Base-by-base conservation (phyloP, 2,329 filamentous ascomycete genomes). In the Colletotrichum brevisporum region DNA sequence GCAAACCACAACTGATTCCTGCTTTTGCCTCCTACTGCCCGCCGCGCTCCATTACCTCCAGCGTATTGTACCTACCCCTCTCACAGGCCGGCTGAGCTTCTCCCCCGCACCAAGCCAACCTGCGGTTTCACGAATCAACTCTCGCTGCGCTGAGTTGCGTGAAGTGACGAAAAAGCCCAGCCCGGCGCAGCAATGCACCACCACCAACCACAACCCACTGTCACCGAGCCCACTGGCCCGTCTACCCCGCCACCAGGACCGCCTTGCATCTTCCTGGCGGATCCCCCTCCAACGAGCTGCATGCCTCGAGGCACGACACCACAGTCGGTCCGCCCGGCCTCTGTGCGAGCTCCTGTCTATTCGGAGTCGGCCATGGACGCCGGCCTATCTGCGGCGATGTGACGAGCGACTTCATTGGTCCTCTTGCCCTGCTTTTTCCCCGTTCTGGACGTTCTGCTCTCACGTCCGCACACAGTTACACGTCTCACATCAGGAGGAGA, bases 41-140 rank as follows among this genome's bases (percentile, higher is more conserved):
- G 15, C 31, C 36, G 16, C 27, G 5, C 26, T 21, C 26, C 10
- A 9, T 36, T 60, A 24, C 21, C 21, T 24, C 2, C 21, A 24
- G 21, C 21, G 21, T 24, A 24, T 2, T 24, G 21, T 24, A 24
- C 21, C 21, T 24, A 24, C 27, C 27, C 47, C n/a, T 66, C 43
- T 69, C 31, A 66, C 31, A 69, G 66, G 66, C 31, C 3, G 31
- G 31, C 31, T 36, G 31, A 8, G 31, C 66, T 55, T 26, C 31
- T 69, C 62, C 66, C 50, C 66, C 61, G 55, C 66, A 69, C 55
- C 50, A 47, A 45, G 43, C 50, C 26, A 51, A 45, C 24, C 48
- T 13, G 62, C 31, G 56, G 62, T 56, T 59, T 53, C 55, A 45
- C 62, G 66, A 69, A 69, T 66, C 61, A 69, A 41, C 62, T 60